Evolutionary conservation across 208 protist species (phyloP), one percentile per base, ranked within the genome.

Genomic region (Leishmania turanica): DNA sequence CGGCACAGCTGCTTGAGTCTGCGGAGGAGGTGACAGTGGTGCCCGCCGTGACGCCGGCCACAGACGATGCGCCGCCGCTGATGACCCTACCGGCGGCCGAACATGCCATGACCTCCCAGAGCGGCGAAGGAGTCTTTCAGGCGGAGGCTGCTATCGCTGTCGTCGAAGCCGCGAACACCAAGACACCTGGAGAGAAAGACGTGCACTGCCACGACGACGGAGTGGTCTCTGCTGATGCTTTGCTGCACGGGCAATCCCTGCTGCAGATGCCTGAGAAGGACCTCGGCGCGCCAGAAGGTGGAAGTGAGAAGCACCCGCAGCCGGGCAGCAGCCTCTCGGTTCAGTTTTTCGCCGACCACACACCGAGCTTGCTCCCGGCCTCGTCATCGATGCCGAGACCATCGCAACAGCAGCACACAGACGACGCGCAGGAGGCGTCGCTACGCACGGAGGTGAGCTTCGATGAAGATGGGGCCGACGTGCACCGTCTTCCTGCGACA

Each of bases 331-430:
- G 19, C 65, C 62, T 45, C 0, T 72, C 76, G 1, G 76, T n/a
- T 1, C 54, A 45, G n/a, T n/a, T 74, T 40, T 49, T 80, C 31
- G 81, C 81, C 6, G 56, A 75, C 42, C 71, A 74, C 76, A 84
- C 81, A 9, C 76, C 76, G 0, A 84, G 76, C 62, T 40, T 77
- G 19, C 75, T 51, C 8, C 80, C 81, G 0, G 70, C 81, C 17
- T 84, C 81, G 21, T 40, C 68, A 34, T 84, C 81, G 45, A 70
- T 80, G 47, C 21, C 75, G 21, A 76, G 64, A 7, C 60, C n/a
- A 24, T 78, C 78, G 56, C 58, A 78, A 54, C 56, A 56, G 34
- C 75, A 80, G 68, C 58, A 34, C 11, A 19, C 17, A 45, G 49
- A 8, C 31, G 37, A 27, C 15, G 71, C n/a, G 17, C 71, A 15